A percentile compares a stretch with the other conserved stretches of the same genome.
These are phyloP conservation scores for Hypoxylon sp. DNA, from an alignment of 2,329 filamentous ascomycete genomes.

Conservation along the genomic window DNA sequence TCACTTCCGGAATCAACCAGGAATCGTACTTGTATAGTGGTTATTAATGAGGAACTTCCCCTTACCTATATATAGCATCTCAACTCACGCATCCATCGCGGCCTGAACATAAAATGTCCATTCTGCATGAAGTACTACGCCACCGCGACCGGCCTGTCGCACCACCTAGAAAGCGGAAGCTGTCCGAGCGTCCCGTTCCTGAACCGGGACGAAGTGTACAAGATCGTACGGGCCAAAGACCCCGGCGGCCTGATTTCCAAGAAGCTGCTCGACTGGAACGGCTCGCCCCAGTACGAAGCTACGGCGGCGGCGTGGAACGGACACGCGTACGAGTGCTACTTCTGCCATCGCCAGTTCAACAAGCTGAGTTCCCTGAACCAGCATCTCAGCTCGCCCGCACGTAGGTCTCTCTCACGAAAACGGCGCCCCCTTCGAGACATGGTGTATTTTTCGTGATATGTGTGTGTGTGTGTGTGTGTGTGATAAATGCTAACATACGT, in stretches of 20 bases:
- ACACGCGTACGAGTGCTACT: constrained; percentile 4
- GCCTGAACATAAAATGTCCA: constrained; percentile 65
- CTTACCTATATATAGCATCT: constrained; percentile 63
- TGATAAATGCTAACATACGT: not conserved
- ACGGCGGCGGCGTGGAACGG: constrained; percentile 6
- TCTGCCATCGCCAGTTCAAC: constrained; percentile 1
- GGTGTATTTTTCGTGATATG: not conserved
- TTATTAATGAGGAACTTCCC: not conserved
- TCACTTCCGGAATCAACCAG: not conserved
- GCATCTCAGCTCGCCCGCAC: constrained; percentile 4
- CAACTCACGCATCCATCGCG: constrained; percentile 66
- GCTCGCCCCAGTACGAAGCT: not conserved
- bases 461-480: too few relatives aligned
- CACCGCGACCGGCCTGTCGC: constrained; percentile 67
- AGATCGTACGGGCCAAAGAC: constrained; percentile 2
- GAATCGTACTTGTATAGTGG: not conserved
- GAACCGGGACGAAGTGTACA: constrained; percentile 63
- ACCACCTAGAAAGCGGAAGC: constrained; percentile 70
- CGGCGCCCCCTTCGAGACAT: not conserved
- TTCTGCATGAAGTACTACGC: constrained; percentile 66
- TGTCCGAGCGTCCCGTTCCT: constrained; percentile 62
- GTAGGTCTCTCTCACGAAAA: not conserved
- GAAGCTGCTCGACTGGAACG: not conserved
- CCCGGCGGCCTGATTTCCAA: constrained; percentile 3
- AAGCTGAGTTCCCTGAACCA: not conserved